Conservation (phyloP, 257 asterid genomes). For the Avicennia marina region DNA sequence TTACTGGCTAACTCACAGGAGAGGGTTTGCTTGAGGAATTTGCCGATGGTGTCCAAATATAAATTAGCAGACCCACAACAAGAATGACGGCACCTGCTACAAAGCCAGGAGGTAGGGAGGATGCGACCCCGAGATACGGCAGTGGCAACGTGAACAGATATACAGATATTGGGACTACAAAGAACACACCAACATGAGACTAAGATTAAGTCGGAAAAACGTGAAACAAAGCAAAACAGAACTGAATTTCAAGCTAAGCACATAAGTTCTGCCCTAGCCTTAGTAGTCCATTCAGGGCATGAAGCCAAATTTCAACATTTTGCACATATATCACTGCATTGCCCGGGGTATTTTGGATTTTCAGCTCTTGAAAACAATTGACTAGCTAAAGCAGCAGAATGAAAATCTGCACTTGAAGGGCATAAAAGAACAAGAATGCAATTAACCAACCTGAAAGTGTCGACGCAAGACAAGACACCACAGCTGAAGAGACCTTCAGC, state of each 20-base stretch:
- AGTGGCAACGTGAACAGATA: constrained; percentile 82
- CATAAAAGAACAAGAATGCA: not conserved
- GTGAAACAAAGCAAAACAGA: not conserved
- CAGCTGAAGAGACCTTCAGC: constrained; percentile 93
- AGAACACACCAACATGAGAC: constrained; percentile 8
- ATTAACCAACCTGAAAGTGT: constrained; percentile 72
- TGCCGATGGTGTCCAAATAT: constrained; percentile 59
- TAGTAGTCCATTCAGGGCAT: no score
- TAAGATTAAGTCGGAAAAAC: constrained; percentile 2
- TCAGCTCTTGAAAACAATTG: no score
- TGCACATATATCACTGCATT: no score
- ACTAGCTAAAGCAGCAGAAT: no score
- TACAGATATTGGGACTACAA: constrained; percentile 81
- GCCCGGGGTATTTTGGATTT: no score
- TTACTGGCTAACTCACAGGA: constrained; percentile 23
- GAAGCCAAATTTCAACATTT: no score
- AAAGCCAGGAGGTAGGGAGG: constrained; percentile 89
- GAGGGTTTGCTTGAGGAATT: constrained; percentile 32
- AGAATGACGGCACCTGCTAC: constrained; percentile 68
- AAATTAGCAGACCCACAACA: constrained; percentile 57
- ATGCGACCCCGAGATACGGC: constrained; percentile 80
- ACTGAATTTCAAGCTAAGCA: not conserved
- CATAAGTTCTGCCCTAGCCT: no score
- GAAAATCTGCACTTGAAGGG: no score
- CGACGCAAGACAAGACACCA: constrained; percentile 89